Conservation (phyloP, 2,329 filamentous ascomycete genomes). For the Trichoderma sp. region DNA sequence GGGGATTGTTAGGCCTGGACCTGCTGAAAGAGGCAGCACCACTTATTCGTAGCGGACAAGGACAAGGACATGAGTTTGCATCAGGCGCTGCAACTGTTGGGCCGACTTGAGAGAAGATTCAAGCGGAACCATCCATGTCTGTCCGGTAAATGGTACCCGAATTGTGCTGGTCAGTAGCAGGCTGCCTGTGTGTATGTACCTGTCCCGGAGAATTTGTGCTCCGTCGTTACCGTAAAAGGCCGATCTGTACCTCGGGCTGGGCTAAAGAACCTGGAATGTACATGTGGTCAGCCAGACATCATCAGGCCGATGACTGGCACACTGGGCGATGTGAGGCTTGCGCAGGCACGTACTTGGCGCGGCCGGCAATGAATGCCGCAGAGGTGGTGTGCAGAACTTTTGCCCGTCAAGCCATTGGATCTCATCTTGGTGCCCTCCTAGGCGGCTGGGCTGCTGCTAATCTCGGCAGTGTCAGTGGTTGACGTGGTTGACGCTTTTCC, state of each 20-base stretch:
- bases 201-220: background rate
- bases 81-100: background rate
- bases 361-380: slow-evolving; percentile 15
- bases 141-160: background rate
- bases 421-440: background rate
- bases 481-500: background rate
- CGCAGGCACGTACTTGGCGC: slow-evolving; percentile 12
- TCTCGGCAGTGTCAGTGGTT: slow-evolving; percentile 9
- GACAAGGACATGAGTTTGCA: background rate
- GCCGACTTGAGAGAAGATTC: background rate
- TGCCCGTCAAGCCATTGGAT: background rate
- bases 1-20: slow-evolving; percentile 1
- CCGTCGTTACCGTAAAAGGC: background rate
- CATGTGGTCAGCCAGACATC: background rate
- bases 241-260: background rate
- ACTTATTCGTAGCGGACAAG: background rate
- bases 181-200: background rate
- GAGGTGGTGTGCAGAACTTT: slow-evolving; percentile 4
- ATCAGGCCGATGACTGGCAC: background rate
- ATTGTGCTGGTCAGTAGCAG: background rate
- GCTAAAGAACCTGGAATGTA: background rate
- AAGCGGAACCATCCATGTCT: background rate
- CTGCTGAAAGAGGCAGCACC: slow-evolving; percentile 4
- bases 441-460: background rate
- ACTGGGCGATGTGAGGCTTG: background rate